These are phyloP conservation scores for Arthroderma uncinatum DNA, from an alignment of 2,329 filamentous ascomycete species.

Conservation along the genomic window DNA sequence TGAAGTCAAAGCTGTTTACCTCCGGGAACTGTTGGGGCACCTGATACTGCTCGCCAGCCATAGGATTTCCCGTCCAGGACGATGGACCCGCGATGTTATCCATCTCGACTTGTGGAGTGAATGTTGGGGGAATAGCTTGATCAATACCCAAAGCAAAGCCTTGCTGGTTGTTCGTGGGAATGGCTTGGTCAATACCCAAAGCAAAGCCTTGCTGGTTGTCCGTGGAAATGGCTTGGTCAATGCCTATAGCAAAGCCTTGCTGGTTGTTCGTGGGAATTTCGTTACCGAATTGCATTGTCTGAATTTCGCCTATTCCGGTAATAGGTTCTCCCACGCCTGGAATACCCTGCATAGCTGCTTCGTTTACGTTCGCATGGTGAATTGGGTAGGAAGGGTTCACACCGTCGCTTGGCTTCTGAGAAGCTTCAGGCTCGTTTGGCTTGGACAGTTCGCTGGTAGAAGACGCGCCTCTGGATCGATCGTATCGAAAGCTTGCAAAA, in stretches of 20 bases:
- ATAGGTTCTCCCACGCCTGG: background rate
- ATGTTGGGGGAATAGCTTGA: background rate
- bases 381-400: background rate
- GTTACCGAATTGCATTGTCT: background rate
- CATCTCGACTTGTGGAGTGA: background rate
- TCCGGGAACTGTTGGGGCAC: background rate
- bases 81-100: background rate
- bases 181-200: background rate
- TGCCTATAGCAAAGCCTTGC: background rate
- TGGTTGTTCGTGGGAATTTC: background rate
- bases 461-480: background rate
- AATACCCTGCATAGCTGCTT: background rate
- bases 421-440: background rate
- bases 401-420: background rate
- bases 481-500: constrained; percentile 9
- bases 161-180: background rate
- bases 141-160: background rate
- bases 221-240: background rate
- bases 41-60: background rate
- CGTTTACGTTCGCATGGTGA: background rate
- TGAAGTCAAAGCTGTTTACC: background rate
- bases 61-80: background rate
- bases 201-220: background rate
- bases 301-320: background rate
- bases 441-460: background rate